Evolutionary conservation across 192 early-diverging fungal genomes (phyloP), one percentile per base, ranked within the genome.

Genomic region (Coemansia sp.): DNA sequence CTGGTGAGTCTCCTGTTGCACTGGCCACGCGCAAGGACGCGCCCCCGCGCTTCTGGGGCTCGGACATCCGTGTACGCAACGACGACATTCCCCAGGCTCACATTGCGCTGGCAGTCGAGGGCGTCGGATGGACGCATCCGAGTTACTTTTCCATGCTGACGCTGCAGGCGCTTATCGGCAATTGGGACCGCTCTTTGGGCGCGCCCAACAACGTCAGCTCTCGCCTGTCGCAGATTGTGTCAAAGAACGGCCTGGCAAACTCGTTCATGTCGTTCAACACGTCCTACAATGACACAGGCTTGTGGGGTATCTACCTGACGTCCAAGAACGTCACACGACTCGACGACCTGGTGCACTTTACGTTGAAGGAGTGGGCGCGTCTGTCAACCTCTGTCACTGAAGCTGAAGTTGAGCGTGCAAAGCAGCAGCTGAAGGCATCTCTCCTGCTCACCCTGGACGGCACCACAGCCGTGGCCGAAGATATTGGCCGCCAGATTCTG

Each of bases 181-280:
- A 90, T 67, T 98, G 95, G 95, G 96, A 98, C 83, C 89, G 94
- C 62, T 90, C 93, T 24, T 82, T 97, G 52, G 95, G 95, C 31
- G 90, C 90, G 51, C 89, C 93, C 62, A 85, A 86, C 60, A 90
- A 97, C 82, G 83, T 91, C 60, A 90, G 88, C 49, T 95, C 95
- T 51, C 85, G 90, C 51, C 83, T 98, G 62, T 92, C 96, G 49
- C 84, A 88, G 73, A 83, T 91, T 50, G 83, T 98, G 58, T 81
- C 87, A 78, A 84, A 94, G 82, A 76, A 90, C 82, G 83, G 88
- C 51, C 84, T 98, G 59, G 96, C 94, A 71, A 98, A 95, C 85
- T 95, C 93, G 55, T 98, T 95, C 89, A 94, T 96, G 93, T 91
- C 95, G 54, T 98, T 98, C 87, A 97, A 98, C 86, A 98, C 96